phyloP scores from a whole-genome alignment of 768 basidiomycete species.

The Boletus vinaceobasis region DNA sequence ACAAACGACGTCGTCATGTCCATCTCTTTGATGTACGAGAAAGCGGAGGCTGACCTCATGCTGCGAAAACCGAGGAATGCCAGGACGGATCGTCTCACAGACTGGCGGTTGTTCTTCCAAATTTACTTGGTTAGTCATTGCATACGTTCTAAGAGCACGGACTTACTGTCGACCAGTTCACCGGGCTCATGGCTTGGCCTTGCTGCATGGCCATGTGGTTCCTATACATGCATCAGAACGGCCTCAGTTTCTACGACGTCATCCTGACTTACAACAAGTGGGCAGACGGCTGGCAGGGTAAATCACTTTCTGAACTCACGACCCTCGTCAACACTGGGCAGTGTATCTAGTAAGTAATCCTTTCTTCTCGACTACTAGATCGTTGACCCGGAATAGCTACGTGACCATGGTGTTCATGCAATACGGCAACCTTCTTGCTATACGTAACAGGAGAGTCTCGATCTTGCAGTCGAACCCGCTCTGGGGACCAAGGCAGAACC shows the following conservation, averaged over 20 bases:
- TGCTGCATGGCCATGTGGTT: slow-evolving; percentile 43
- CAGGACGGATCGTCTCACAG: slow-evolving; percentile 46
- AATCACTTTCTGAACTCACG: slow-evolving; percentile 27
- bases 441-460: slow-evolving; percentile 44
- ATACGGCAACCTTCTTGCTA: slow-evolving; percentile 40
- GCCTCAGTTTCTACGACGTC: slow-evolving; percentile 36
- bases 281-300: slow-evolving; percentile 35
- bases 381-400: slow-evolving; percentile 31
- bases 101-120: slow-evolving; percentile 48
- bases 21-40: slow-evolving; percentile 49
- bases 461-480: slow-evolving; percentile 42
- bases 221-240: slow-evolving; percentile 38
- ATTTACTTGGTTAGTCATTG: slow-evolving; percentile 41
- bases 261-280: slow-evolving; percentile 43
- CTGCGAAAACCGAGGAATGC: slow-evolving; percentile 47
- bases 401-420: slow-evolving; percentile 48
- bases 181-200: slow-evolving; percentile 45
- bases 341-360: slow-evolving; percentile 40
- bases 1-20: slow-evolving; percentile 51
- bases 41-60: slow-evolving; percentile 50
- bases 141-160: neutral
- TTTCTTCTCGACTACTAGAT: neutral
- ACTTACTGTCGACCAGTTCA: slow-evolving; percentile 31
- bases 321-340: slow-evolving; percentile 41
- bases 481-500: slow-evolving; percentile 46